These are phyloP conservation scores for Macrolepiota fuliginosa DNA, from an alignment of 768 basidiomycete genomes.

Conservation along the genomic window DNA sequence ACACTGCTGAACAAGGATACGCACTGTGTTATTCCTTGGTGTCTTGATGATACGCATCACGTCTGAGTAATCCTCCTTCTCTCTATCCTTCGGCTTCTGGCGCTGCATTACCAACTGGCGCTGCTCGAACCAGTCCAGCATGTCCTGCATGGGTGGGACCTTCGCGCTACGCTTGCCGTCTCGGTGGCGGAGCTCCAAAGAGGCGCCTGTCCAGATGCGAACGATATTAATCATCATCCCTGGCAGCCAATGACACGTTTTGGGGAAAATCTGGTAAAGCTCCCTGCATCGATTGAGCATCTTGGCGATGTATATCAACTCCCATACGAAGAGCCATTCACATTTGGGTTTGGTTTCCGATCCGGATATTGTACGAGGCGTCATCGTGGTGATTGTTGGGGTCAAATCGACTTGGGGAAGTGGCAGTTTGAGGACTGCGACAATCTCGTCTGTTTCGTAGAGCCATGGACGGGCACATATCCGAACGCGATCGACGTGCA, in stretches of 20 bases:
- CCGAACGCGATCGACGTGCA: not conserved
- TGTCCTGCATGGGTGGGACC: not conserved
- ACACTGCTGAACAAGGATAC: not conserved
- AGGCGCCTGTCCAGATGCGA: not conserved
- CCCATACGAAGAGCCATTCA: not conserved
- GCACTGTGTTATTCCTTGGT: not conserved
- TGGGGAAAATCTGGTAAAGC: not conserved
- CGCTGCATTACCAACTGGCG: not conserved
- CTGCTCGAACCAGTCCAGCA: not conserved
- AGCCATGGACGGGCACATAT: not conserved
- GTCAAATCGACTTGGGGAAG: not conserved
- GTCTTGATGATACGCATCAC: not conserved
- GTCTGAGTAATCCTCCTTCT: not conserved
- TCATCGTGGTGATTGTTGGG: not conserved
- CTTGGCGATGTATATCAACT: not conserved
- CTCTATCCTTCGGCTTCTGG: not conserved
- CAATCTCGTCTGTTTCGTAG: not conserved
- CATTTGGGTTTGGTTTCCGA: not conserved
- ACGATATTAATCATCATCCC: slow-evolving; percentile 3
- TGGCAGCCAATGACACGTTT: not conserved
- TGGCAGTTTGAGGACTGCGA: not conserved
- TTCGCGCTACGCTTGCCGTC: not conserved
- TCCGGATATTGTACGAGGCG: not conserved
- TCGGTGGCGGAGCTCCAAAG: not conserved
- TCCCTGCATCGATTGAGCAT: not conserved